A percentile compares a stretch with the other conserved stretches of the same genome.
These are phyloP conservation scores for Rubus idaeus DNA, from an alignment of 306 rosid species.

Conservation along the genomic window DNA sequence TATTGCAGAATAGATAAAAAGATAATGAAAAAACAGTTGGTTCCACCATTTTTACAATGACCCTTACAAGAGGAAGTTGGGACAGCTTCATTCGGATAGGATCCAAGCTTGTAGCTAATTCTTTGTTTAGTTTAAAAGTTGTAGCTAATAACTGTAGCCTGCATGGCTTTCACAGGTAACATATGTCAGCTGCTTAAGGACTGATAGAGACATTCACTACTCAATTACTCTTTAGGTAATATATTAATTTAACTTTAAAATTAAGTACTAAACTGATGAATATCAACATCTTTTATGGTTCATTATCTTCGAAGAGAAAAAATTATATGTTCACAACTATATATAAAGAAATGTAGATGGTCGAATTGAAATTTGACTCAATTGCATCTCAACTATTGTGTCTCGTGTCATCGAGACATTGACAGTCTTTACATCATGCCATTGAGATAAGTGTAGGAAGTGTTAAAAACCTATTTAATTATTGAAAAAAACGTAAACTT, in stretches of 20 bases:
- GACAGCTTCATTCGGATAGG: background rate
- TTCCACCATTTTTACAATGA: background rate
- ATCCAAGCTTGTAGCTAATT: too few relatives aligned
- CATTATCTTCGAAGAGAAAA: background rate
- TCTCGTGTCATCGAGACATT: background rate
- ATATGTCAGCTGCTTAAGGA: background rate
- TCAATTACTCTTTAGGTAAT: background rate
- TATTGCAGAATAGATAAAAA: too few relatives aligned
- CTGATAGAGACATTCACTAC: constrained; percentile 15
- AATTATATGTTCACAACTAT: background rate
- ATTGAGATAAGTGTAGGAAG: background rate
- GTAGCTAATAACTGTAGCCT: background rate
- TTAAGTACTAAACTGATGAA: background rate
- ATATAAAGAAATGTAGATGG: background rate
- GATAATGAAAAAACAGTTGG: too few relatives aligned
- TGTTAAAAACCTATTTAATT: background rate
- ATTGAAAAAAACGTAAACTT: background rate
- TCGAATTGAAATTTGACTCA: background rate
- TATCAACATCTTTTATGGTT: background rate
- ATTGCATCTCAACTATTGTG: background rate
- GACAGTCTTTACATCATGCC: background rate
- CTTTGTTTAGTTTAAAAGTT: background rate
- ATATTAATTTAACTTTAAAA: too few relatives aligned
- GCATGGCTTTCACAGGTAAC: background rate
- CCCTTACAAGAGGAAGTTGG: too few relatives aligned